Base-by-base conservation (phyloP, 2,329 filamentous ascomycete genomes). In the Stemphylium vesicarium region DNA sequence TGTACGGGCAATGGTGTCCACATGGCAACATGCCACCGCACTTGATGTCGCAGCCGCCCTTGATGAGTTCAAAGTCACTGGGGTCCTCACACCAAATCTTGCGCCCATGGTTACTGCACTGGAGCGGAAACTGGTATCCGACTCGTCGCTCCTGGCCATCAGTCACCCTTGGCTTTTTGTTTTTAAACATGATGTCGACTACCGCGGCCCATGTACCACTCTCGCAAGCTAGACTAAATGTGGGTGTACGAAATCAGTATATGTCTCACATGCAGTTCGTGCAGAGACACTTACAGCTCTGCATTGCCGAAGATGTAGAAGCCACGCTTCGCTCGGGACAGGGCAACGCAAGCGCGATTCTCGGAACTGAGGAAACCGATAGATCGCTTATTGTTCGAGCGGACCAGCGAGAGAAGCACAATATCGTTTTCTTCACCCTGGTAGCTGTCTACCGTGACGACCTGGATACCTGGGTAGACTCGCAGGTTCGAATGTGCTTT, bases 361-460 rank as follows among this genome's bases (percentile, higher is more conserved):
- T 81, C 79, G 11, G 89, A 85, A 1, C 82, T 80, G 1, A 96
- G 79, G 63, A 96, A 97, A 0, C 93, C 93, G 26, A 92, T 87
- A 0, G 79, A 78, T 4, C 77, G 68, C 1, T 77, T 65, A 1
- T 70, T 60, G 32, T 88, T 89, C 60, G 88, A 92, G 38, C 93
- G 84, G 3, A 95, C 92, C 0, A 96, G 78, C 0, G 92, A 96
- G 0, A 96, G 78, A 2, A 96, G 71, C 9, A 97, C 81, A 8
- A 96, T 80, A 20, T 93, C 89, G 58, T 96, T 96, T 70, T 96
- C 92, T 65, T 96, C 92, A n/a, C 54, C 57, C 20, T 96, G 92
- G 67, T 94, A 96, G 0, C 89, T 91, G 67, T 96, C 93, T 0
- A 97, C 90, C 0, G 92, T 96, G 31, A 85, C 84, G 1, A 96